Evolutionary conservation across 2,329 filamentous ascomycete genomes (phyloP).

Genomic region (Colletotrichum sp.): DNA sequence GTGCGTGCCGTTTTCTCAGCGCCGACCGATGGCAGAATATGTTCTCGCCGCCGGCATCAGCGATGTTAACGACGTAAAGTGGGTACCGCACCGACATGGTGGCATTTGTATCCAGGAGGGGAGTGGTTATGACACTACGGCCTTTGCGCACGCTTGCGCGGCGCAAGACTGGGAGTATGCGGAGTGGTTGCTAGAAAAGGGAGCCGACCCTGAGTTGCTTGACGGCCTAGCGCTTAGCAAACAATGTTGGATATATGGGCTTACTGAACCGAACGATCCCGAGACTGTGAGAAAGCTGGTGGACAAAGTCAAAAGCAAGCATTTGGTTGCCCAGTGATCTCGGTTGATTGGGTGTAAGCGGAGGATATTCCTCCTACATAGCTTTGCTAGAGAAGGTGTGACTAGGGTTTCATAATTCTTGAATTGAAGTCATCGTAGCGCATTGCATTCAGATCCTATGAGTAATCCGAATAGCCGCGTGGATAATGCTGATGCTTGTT

Average conservation of each 20-base stretch:
- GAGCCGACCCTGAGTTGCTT: background rate
- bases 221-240: background rate
- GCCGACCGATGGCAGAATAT: background rate
- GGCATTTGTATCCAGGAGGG: background rate
- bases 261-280: background rate
- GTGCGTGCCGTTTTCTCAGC: background rate
- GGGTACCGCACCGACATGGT: background rate
- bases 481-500: no score
- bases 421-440: background rate
- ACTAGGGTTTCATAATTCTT: background rate
- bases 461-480: no score
- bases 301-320: background rate
- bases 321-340: background rate
- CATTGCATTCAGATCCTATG: rapidly evolving
- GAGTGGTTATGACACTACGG: background rate
- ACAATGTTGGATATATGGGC: background rate
- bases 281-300: background rate
- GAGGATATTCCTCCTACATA: background rate
- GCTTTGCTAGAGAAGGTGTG: background rate
- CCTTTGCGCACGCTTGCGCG: background rate
- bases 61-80: background rate
- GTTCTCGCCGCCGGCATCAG: background rate
- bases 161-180: background rate
- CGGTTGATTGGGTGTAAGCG: background rate
- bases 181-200: background rate